Conservation (phyloP, 2,329 filamentous ascomycete species). For the Colletotrichum gloeosporioides region DNA sequence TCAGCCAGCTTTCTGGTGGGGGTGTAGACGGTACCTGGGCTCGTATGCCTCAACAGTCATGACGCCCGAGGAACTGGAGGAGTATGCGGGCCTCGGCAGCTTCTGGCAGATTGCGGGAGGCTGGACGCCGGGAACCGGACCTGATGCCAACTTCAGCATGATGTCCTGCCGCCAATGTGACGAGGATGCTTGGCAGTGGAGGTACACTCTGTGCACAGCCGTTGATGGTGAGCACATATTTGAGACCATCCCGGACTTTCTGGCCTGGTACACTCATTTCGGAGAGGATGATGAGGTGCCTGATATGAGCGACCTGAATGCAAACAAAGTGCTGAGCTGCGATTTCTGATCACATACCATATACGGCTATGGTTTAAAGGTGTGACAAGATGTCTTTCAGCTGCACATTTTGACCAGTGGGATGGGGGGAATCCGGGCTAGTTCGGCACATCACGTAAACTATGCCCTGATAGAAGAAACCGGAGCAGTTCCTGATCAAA, state of each 20-base stretch:
- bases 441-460: too few relatives aligned
- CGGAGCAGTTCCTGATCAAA: too few relatives aligned
- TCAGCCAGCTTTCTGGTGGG: background rate
- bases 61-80: background rate
- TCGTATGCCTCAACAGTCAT: background rate
- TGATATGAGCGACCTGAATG: background rate
- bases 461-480: too few relatives aligned
- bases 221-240: background rate
- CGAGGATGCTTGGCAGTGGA: background rate
- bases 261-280: background rate
- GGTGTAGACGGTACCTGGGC: background rate
- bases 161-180: background rate
- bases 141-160: background rate
- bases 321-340: background rate
- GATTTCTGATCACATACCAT: too few relatives aligned
- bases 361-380: too few relatives aligned
- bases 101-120: background rate
- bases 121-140: background rate
- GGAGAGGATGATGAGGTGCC: background rate
- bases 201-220: background rate
- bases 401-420: too few relatives aligned
- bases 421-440: too few relatives aligned
- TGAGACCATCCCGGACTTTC: background rate
- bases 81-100: background rate
- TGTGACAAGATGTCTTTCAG: too few relatives aligned